Evolutionary conservation across 352 stramenopile genomes (phyloP).

Genomic region (Globisporangium parvum): DNA sequence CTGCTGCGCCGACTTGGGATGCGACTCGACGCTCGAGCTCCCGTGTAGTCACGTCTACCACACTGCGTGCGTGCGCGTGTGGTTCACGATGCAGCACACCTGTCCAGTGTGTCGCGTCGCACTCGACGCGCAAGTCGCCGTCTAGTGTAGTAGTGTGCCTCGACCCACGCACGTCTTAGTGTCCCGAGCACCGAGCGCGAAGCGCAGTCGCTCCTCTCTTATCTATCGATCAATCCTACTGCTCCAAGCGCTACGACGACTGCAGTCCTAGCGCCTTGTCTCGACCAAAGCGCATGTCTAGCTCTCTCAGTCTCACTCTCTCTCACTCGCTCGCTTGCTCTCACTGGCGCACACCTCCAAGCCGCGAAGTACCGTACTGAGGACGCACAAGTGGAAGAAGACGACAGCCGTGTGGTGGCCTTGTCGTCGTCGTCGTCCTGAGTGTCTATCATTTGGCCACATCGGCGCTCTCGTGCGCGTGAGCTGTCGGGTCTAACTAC

Average conservation of each 20-base stretch:
- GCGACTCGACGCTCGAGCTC: constrained; percentile 40
- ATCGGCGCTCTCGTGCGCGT: too few species aligned
- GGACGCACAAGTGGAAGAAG: too few species aligned
- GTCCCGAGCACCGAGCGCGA: too few species aligned
- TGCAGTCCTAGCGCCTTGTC: background rate
- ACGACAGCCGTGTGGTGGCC: background rate
- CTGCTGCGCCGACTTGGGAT: constrained; percentile 41
- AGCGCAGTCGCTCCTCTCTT: too few species aligned
- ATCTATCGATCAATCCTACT: too few species aligned
- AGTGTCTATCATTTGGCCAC: too few species aligned
- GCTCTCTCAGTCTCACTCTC: too few species aligned
- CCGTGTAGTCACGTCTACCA: constrained; percentile 67
- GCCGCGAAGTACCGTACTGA: too few species aligned
- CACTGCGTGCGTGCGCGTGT: constrained; percentile 54
- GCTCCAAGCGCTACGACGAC: background rate
- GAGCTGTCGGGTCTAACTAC: too few species aligned
- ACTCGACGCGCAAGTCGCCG: background rate
- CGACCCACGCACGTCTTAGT: too few species aligned
- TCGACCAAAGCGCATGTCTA: background rate
- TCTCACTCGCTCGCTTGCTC: too few species aligned
- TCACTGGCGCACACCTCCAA: too few species aligned
- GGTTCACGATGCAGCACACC: constrained; percentile 60
- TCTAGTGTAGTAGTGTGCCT: background rate
- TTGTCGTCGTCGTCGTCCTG: background rate
- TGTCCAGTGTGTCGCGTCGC: constrained; percentile 61